phyloP scores from a whole-genome alignment of 371 early-diverging fungal genomes.

The Mortierella sp. region DNA sequence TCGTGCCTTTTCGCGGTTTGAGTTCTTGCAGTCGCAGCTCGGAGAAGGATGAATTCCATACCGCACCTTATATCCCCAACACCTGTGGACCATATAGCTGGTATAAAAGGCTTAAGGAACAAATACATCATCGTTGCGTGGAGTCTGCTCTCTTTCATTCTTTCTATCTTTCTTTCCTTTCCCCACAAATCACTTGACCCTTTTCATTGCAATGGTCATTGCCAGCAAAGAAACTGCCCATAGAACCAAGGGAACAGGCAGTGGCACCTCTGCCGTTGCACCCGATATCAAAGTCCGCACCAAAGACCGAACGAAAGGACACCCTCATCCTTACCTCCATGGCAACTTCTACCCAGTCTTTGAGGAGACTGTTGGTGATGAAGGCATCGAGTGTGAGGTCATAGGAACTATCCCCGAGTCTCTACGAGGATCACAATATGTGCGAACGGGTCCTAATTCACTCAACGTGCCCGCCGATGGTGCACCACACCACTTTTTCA shows the following conservation, averaged over 20 bases:
- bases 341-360: conserved; percentile 53
- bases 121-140: not conserved
- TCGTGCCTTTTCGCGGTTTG: too few species aligned
- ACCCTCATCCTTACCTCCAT: conserved; percentile 38
- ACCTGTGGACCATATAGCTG: too few species aligned
- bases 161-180: too few species aligned
- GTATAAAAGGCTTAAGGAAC: not conserved
- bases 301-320: conserved; percentile 16
- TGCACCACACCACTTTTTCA: conserved; percentile 30
- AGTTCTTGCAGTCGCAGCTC: not conserved
- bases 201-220: not conserved
- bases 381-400: conserved; percentile 47
- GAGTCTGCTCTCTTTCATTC: too few species aligned
- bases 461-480: conserved; percentile 19
- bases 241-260: not conserved
- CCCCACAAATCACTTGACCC: not conserved
- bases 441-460: conserved; percentile 47
- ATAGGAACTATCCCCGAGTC: conserved; percentile 35
- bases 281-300: conserved; percentile 25
- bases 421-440: conserved; percentile 36
- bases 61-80: not conserved
- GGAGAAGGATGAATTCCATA: conserved; percentile 20
- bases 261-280: conserved; percentile 18
- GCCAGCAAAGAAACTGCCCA: too few species aligned
- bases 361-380: conserved; percentile 45